A percentile compares a stretch with the other conserved stretches of the same genome.
phyloP scores from a whole-genome alignment of 371 early-diverging fungal genomes.

The Mucor plumbeus region DNA sequence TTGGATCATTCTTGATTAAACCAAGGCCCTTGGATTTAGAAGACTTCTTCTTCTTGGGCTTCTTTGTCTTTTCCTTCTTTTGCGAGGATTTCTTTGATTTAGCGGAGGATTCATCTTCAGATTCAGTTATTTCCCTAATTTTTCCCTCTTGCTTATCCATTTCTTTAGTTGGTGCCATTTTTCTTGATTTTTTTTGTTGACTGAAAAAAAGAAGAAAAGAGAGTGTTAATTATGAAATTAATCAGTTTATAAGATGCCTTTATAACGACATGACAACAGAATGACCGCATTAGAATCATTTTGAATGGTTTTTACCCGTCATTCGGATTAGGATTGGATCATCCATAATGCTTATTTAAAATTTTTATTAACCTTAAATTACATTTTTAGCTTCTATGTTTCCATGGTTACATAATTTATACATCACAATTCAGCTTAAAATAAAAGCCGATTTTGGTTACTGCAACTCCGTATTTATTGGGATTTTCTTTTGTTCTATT shows the following conservation, averaged over 20 bases:
- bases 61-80: constrained; percentile 20
- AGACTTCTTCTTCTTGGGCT: constrained; percentile 28
- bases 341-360: neutral
- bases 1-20: constrained; percentile 15
- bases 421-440: neutral
- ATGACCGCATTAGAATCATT: constrained; percentile 16
- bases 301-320: neutral
- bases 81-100: constrained; percentile 24
- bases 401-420: neutral
- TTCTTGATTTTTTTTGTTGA: neutral
- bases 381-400: neutral
- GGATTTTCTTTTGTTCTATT: constrained; percentile 5
- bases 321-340: neutral
- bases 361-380: neutral
- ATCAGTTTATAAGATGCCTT: constrained; percentile 1
- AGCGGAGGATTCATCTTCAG: constrained; percentile 18
- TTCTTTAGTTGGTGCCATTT: constrained; percentile 32
- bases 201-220: neutral
- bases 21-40: constrained; percentile 23
- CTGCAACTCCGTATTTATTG: neutral
- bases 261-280: constrained; percentile 3
- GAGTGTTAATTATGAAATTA: neutral
- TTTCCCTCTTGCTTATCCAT: constrained; percentile 18
- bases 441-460: neutral
- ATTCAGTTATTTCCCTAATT: constrained; percentile 12